Evolutionary conservation across 179 eudicot genomes (phyloP).

Genomic region (Beta macrorhiza): DNA sequence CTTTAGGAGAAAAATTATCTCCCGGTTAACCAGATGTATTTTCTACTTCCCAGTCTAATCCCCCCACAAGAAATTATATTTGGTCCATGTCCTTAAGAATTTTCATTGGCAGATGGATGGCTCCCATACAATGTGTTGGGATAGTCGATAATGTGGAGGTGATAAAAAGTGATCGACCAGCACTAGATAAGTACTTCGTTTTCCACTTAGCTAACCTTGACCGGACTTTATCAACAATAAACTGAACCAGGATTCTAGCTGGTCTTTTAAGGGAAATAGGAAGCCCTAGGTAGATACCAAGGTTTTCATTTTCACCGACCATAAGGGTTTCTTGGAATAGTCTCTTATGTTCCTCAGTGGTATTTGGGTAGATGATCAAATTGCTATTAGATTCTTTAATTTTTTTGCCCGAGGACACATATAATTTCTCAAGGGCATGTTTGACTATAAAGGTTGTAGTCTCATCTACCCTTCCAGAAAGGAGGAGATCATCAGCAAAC

Average conservation of each 20-base stretch:
- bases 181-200: neutral
- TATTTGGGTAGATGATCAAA: neutral
- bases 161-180: neutral
- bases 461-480: too few relatives aligned
- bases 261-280: neutral
- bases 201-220: neutral
- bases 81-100: neutral
- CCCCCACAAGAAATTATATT: neutral
- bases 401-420: too few relatives aligned
- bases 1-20: neutral
- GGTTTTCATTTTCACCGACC: neutral
- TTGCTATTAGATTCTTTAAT: too few relatives aligned
- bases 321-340: neutral
- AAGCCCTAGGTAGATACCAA: neutral
- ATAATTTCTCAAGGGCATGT: too few relatives aligned
- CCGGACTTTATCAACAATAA: neutral
- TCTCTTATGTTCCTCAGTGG: too few relatives aligned
- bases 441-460: too few relatives aligned
- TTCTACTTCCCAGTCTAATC: too few relatives aligned
- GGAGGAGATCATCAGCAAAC: too few relatives aligned
- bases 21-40: neutral
- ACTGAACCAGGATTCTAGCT: neutral
- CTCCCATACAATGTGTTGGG: neutral
- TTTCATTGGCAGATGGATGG: neutral
- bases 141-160: neutral